phyloP scores from a whole-genome alignment of 176 grass and related monocot species.

The Avena eriantha region DNA sequence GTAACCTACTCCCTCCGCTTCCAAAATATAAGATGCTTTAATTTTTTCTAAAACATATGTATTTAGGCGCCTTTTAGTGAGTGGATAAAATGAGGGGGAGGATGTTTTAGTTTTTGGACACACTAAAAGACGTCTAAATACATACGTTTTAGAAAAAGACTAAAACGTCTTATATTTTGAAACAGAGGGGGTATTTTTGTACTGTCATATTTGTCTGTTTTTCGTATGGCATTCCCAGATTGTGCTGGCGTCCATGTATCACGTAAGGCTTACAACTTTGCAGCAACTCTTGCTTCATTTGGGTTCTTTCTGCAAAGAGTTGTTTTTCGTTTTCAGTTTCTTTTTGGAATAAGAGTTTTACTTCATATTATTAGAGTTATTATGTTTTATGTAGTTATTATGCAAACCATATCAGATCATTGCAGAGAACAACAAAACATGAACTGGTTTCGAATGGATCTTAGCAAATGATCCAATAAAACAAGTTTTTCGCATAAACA shows the following conservation, averaged over 20 bases:
- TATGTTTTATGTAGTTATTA: neutral
- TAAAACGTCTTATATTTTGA: no score
- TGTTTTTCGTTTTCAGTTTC: neutral
- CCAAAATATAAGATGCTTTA: neutral
- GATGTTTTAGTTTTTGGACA: no score
- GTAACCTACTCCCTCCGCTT: no score
- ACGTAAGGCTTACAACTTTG: neutral
- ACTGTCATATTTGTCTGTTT: neutral
- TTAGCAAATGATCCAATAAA: constrained; percentile 7
- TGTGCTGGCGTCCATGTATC: neutral
- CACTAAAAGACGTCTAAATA: no score
- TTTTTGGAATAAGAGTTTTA: neutral
- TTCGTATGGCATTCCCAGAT: neutral
- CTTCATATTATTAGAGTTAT: neutral
- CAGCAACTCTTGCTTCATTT: neutral
- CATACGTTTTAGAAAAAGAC: no score
- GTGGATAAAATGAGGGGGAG: no score
- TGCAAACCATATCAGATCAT: neutral
- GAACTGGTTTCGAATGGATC: neutral
- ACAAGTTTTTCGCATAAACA: constrained; percentile 14
- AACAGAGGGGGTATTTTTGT: neutral
- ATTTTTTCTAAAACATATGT: no score
- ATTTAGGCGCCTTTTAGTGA: no score
- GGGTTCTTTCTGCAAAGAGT: neutral
- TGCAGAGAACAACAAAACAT: neutral